Percentiles rank a stretch among this genome's conserved stretches.
Evolutionary conservation across 768 basidiomycete species (phyloP).

Genomic region (Pisolithus sp.): DNA sequence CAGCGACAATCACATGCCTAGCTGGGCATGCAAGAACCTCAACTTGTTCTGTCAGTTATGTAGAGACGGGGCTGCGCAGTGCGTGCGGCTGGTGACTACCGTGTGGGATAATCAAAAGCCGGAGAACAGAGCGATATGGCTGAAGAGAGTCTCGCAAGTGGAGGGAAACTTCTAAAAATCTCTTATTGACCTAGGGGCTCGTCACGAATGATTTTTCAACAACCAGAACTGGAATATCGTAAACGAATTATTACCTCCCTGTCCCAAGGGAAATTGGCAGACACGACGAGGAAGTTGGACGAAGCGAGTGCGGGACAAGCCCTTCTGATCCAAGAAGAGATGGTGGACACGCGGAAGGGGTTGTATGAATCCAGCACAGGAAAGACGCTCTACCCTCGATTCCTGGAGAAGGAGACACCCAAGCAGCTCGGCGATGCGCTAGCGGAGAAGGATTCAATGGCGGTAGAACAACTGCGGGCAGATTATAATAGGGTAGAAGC

Average conservation of each 20-base stretch:
- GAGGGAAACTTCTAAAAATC: slow-evolving; percentile 16
- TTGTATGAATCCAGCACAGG: not conserved
- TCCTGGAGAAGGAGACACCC: not conserved
- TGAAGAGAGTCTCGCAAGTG: slow-evolving; percentile 20
- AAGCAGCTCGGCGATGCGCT: no score
- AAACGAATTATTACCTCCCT: not conserved
- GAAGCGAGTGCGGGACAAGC: not conserved
- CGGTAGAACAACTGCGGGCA: not conserved
- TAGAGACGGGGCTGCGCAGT: slow-evolving; percentile 22
- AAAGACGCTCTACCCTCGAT: not conserved
- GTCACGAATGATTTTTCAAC: not conserved
- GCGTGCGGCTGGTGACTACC: slow-evolving; percentile 32
- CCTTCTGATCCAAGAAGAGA: not conserved
- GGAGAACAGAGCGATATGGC: not conserved
- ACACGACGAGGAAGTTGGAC: not conserved
- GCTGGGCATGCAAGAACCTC: slow-evolving; percentile 25
- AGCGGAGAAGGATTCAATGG: not conserved
- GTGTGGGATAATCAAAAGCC: slow-evolving; percentile 30
- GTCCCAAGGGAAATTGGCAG: no score
- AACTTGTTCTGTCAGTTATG: slow-evolving; percentile 30
- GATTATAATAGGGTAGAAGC: not conserved
- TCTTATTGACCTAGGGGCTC: not conserved
- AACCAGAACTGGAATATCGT: not conserved
- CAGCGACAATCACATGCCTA: slow-evolving; percentile 29
- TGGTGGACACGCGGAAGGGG: no score